Evolutionary conservation across 2,329 filamentous ascomycete species (phyloP), one percentile per base, ranked within the genome.

Genomic region (Cordyceps militaris): DNA sequence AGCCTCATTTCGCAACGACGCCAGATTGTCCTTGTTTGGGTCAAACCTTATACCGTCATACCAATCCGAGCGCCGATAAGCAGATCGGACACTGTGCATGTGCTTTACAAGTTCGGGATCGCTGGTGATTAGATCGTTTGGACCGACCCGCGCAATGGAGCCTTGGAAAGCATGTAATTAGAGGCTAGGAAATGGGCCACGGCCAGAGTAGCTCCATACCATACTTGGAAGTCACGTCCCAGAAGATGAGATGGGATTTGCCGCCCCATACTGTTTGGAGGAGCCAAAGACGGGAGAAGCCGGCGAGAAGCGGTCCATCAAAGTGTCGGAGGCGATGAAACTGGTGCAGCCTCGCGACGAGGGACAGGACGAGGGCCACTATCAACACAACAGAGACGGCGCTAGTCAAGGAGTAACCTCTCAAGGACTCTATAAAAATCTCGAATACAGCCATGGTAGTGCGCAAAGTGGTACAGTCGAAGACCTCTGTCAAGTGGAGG

Each of bases 41-140:
- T 84, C 75, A 61, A 85, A 72, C n/a, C 76, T 73, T 63, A 78
- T 71, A 1, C 72, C 74, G 55, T 76, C 71, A 62, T 81, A 81
- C 76, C 76, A 81, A 0, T 64, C 63, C 2, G 69, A 69, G 0
- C 71, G 68, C 2, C 58, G 61, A 50, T 75, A 75, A 2, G 63
- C 60, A 19, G 68, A 69, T 13, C 72, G 66, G 5, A 71, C 71
- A 3, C 62, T 66, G 46, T 66, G 66, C 50, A 75, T 69, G 10
- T 66, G 66, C 24, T 67, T 69, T 54, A 75, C 63, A 19, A 74
- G 60, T 4, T 73, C 71, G 0, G 72, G 69, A 56, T 77, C 74
- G 40, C 68, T 65, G 3, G 72, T 75, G 14, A 73, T 61, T 7
- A 76, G 64, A 34, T 73, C 67, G 32, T 74, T 73, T 7, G 74